Conservation (phyloP, 2,329 filamentous ascomycete species). For the Diaporthe sp. region DNA sequence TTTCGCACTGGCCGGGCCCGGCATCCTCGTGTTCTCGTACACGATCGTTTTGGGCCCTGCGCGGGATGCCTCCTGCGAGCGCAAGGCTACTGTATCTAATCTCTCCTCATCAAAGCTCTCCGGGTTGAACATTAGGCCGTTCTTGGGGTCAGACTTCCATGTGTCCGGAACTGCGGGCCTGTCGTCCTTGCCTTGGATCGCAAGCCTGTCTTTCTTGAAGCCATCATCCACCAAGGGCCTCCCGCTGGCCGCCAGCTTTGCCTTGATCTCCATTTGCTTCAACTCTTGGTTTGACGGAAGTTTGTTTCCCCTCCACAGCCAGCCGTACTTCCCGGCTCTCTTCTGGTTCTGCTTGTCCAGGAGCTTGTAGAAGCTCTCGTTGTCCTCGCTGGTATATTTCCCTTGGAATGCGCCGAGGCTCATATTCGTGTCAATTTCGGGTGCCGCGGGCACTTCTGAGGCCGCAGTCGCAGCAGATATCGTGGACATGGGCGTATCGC, state of each 20-base stretch:
- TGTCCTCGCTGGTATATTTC: conserved; percentile 97
- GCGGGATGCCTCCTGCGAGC: conserved; percentile 75
- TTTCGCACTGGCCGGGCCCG: conserved; percentile 54
- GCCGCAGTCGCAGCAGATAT: conserved; percentile 44
- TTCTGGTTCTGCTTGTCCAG: conserved; percentile 92
- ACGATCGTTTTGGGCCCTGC: conserved; percentile 81
- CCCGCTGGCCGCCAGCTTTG: conserved; percentile 58
- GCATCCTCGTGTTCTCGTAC: conserved; percentile 86
- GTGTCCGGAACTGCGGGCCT: conserved; percentile 81
- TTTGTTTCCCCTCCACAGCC: conserved; percentile 91
- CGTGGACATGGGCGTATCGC: conserved; percentile 78
- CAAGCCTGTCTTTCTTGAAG: conserved; percentile 66
- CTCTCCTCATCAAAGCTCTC: conserved; percentile 70
- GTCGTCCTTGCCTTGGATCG: conserved; percentile 74
- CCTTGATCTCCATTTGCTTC: conserved; percentile 71
- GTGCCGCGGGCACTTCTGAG: conserved; percentile 46
- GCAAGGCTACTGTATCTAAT: conserved; percentile 71
- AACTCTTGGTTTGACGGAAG: conserved; percentile 83
- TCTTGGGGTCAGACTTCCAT: conserved; percentile 81
- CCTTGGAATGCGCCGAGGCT: conserved; percentile 87
- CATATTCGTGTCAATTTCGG: conserved; percentile 77
- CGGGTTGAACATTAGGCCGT: conserved; percentile 87
- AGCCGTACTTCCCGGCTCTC: conserved; percentile 84
- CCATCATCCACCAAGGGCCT: conserved; percentile 65
- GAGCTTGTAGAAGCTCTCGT: conserved; percentile 94